Evolutionary conservation across 257 asterid genomes (phyloP), one percentile per base, ranked within the genome.

Genomic region (Cinchona pubescens): DNA sequence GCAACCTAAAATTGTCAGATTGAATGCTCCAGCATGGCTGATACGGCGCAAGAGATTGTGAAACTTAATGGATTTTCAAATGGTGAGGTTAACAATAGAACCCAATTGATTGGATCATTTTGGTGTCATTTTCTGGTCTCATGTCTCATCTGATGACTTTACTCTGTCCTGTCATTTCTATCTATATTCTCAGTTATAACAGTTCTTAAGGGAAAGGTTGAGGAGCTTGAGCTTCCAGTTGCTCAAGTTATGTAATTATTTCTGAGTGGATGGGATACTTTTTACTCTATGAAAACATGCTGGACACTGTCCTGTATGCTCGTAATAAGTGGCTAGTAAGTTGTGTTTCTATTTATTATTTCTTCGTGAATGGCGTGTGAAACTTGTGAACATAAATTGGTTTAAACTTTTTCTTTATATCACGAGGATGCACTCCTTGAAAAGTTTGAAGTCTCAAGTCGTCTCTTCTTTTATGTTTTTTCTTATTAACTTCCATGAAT

Each of bases 221-320:
- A 95, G 86, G 98, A 95, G 79, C 83, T 92, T 79, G 98, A 92
- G 83, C 97, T 95, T 81, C 99, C 99, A 65, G 98, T 92, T 81
- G 68, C 93, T 79, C 81, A 92, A 80, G 99, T 95, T 70, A 95
- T 86, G 40, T 95, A 43, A 95, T 95, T 68, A 91, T 95, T 75
- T 95, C 99, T 7, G 99, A 95, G 85, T 94, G 98, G 98, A 94
- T 94, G 98, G 98, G 98, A 70, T 81, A 94, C 81, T 94, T 94
- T 82, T 76, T 94, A 75, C 91, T 94, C 37, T 94, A 94, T 27
- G 98, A 94, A 78, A 92, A 94, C 83, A 94, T 94, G 98, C 81
- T 94, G 68, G 80, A 90, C 88, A 89, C 96, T 29, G 97, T 94
- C 55, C 90, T 94, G 10, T 92, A 88, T 73, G 97, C 98, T 71